Evolutionary conservation across 192 early-diverging fungal species (phyloP), one percentile per base, ranked within the genome.

Genomic region (Cetraspora pellucida): DNA sequence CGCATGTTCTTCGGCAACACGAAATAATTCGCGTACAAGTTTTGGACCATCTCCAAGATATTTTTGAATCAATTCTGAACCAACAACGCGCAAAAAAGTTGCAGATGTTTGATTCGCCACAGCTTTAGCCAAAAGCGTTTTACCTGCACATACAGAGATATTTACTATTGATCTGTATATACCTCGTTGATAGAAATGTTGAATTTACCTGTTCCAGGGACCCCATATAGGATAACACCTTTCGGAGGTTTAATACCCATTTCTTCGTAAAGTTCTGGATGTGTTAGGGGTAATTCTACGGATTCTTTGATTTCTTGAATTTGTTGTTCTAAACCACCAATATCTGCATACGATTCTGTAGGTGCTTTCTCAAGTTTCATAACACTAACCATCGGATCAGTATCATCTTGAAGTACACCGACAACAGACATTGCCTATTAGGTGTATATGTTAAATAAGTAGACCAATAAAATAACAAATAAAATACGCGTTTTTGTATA

Each of bases 281-380:
- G 94, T 1, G 97, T 99, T 75, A 99, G 82, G 2, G 97, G 97
- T 69, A 99, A 86, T 83, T 98, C 97, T 14, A 99, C 97, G 28
- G 97, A 93, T 83, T 97, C 95, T 86, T 96, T 95, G 79, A 99
- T 99, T 81, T 99, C 97, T 84, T 97, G 95, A 72, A 96, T 96
- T 87, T 99, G 97, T 80, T 92, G 88, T 77, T 97, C 95, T 59
- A 99, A 86, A 74, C 97, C 97, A 84, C 97, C 97, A 72, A 99
- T 93, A 81, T 99, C 97, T 5, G 94, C 93, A 79, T 99, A 99
- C 17, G 96, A 95, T 83, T 99, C 98, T 43, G 98, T 97, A 8
- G 98, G 98, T 10, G 97, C 97, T 83, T 98, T 98, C 61, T 96
- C 95, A 13, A 99, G 87, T 81, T 99, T 99, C 98, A 99, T 99